A percentile compares a stretch with the other conserved stretches of the same genome.
Evolutionary conservation across 345 rosid genomes (phyloP).

Genomic region (Linum lewisii): DNA sequence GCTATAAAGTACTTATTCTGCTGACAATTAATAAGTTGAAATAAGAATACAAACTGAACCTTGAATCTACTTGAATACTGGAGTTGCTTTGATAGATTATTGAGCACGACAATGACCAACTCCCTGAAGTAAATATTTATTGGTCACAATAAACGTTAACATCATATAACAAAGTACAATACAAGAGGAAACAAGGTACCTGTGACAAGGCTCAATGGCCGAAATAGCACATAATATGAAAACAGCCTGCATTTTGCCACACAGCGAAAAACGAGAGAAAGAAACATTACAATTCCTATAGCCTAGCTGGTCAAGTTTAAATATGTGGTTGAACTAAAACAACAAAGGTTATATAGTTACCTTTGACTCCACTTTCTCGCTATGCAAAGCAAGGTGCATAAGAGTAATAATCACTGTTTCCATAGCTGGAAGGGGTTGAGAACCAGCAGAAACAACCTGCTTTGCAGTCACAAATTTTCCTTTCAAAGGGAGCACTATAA

Average conservation of each 20-base stretch:
- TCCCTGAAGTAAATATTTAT: constrained; percentile 45
- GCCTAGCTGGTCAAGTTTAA: background rate
- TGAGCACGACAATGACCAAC: constrained; percentile 51
- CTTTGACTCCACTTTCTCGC: constrained; percentile 78
- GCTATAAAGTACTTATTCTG: background rate
- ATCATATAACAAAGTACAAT: background rate
- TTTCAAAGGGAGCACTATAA: constrained; percentile 50
- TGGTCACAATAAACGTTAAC: background rate
- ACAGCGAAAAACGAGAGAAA: constrained; percentile 4
- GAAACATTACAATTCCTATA: no score
- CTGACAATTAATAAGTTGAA: background rate
- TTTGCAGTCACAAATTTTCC: constrained; percentile 58
- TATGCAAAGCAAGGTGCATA: constrained; percentile 81
- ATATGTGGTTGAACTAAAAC: background rate
- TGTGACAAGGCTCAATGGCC: constrained; percentile 70
- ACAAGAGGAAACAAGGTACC: constrained; percentile 32
- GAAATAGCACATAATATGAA: constrained; percentile 79
- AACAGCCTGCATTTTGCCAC: constrained; percentile 53
- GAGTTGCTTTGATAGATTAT: constrained; percentile 67
- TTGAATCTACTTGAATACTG: constrained; percentile 59
- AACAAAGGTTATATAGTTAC: constrained; percentile 26
- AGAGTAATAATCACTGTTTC: constrained; percentile 75
- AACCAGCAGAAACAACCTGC: constrained; percentile 67
- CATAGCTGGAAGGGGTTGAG: constrained; percentile 54
- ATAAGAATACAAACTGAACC: constrained; percentile 32